Base-by-base conservation (phyloP, 495 filamentous ascomycete species). In the Podospora appendiculata region DNA sequence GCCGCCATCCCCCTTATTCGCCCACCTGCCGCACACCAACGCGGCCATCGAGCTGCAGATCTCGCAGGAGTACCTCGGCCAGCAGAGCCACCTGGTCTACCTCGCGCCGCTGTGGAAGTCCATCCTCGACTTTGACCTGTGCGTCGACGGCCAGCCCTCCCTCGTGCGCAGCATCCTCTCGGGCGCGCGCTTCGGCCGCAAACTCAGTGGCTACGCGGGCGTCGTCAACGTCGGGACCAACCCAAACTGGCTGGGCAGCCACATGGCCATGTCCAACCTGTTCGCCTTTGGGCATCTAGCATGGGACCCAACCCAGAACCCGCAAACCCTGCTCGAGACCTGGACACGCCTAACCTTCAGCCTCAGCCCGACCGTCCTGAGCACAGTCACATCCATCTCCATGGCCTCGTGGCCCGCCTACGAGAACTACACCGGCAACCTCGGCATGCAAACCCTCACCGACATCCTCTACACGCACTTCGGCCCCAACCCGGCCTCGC, bases 321-420 rank as follows among this genome's bases (percentile, higher is more conserved):
- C 79, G 0, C 60, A 73, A 34, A 59, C 56, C 0, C 69, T 87
- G 1, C 65, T 88, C 1, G 62, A 81, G 55, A 80, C 85, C 52
- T 89, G 85, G 85, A 81, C 73, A 25, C 72, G 75, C 7, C 69
- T 89, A 5, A 89, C 84, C 2, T 89, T 87, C 47, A 72, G 79
- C 7, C 58, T 70, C 10, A 72, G 84, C 51, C 60, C 56, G 1
- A 61, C 58, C 0, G 79, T 89, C 9, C 43, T 84, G 32, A 67
- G 83, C 18, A 77, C 74, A 11, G 78, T 89, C 14, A 81, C 76
- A 3, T 58, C 77, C 33, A 79, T 89, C 59, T 85, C 82, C 0
- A 80, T 89, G 79, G 72, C 72, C 8, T 86, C 84, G 0, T 87
- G 84, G 84, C 77, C 80, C 0, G 79, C 84, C 0, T 88, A 88